These are phyloP conservation scores for Diatrype stigma DNA, from an alignment of 2,329 filamentous ascomycete species.

Conservation along the genomic window DNA sequence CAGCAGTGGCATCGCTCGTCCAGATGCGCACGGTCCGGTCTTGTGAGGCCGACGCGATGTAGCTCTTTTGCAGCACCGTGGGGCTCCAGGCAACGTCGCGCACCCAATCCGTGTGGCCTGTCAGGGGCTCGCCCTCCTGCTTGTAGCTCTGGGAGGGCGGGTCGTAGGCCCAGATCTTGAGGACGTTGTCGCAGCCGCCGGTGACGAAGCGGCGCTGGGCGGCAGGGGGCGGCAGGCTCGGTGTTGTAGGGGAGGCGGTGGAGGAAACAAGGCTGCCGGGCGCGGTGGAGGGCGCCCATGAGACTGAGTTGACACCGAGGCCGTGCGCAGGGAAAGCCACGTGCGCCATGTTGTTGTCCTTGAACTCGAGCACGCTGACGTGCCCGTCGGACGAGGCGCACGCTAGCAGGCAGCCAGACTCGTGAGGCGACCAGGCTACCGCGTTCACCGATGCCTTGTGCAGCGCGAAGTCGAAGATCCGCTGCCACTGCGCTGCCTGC, in stretches of 20 bases:
- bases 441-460: constrained; percentile 97
- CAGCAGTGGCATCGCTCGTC: constrained; percentile 73
- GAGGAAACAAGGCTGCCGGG: constrained; percentile 83
- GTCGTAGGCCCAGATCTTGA: constrained; percentile 91
- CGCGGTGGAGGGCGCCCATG: constrained; percentile 83
- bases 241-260: constrained; percentile 16
- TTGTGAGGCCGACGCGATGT: constrained; percentile 92
- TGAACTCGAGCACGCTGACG: constrained; percentile 93
- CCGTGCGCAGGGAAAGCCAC: constrained; percentile 88
- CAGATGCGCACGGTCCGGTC: constrained; percentile 98
- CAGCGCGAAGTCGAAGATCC: constrained; percentile 86
- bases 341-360: constrained; percentile 90
- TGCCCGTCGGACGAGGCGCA: constrained; percentile 92
- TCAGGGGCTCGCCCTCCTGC: constrained; percentile 59
- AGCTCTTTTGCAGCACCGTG: constrained; percentile 89
- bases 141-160: constrained; percentile 56
- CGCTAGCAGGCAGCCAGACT: constrained; percentile 89
- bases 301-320: constrained; percentile 91
- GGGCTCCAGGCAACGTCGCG: constrained; percentile 96
- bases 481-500: constrained; percentile 70
- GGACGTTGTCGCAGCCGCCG: constrained; percentile 85
- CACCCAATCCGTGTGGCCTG: constrained; percentile 93
- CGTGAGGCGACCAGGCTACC: constrained; percentile 95
- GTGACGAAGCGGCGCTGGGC: constrained; percentile 84
- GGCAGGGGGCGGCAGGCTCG: constrained; percentile 44